A percentile compares a stretch with the other conserved stretches of the same genome.
These are phyloP conservation scores for Sergeia podlipaevii DNA, from an alignment of 208 protist species.

Conservation along the genomic window DNA sequence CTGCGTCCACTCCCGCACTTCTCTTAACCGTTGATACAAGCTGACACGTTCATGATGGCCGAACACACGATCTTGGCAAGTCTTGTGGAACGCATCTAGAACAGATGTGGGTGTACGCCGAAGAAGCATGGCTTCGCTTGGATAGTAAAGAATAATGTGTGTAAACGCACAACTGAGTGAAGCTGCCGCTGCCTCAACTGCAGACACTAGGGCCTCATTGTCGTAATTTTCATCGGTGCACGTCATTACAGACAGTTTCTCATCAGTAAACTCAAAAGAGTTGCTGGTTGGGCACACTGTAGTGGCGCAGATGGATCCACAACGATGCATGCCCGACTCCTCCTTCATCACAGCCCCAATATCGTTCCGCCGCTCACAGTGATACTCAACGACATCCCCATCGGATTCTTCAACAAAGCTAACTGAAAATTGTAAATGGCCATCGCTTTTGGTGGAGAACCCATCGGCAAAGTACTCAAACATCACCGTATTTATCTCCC, in stretches of 20 bases:
- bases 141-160: slow-evolving; percentile 36
- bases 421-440: slow-evolving; percentile 45
- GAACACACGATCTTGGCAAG: slow-evolving; percentile 16
- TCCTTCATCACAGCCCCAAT: slow-evolving; percentile 53
- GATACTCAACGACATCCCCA: slow-evolving; percentile 47
- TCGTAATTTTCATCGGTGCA: slow-evolving; percentile 25
- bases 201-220: slow-evolving; percentile 17
- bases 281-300: slow-evolving; percentile 27
- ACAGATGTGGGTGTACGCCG: not conserved
- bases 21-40: slow-evolving; percentile 27
- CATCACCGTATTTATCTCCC: slow-evolving; percentile 32
- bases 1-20: slow-evolving; percentile 55
- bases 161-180: slow-evolving; percentile 30
- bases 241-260: slow-evolving; percentile 36
- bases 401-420: slow-evolving; percentile 53
- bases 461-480: slow-evolving; percentile 41
- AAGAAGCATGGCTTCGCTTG: slow-evolving; percentile 9
- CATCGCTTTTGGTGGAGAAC: slow-evolving; percentile 10
- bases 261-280: slow-evolving; percentile 45
- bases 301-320: slow-evolving; percentile 37
- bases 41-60: slow-evolving; percentile 30
- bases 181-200: slow-evolving; percentile 27
- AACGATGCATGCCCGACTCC: slow-evolving; percentile 34
- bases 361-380: slow-evolving; percentile 47
- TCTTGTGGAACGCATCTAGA: too few relatives aligned